Base-by-base conservation (phyloP, 2,329 filamentous ascomycete species). In the Fusarium temperatum region DNA sequence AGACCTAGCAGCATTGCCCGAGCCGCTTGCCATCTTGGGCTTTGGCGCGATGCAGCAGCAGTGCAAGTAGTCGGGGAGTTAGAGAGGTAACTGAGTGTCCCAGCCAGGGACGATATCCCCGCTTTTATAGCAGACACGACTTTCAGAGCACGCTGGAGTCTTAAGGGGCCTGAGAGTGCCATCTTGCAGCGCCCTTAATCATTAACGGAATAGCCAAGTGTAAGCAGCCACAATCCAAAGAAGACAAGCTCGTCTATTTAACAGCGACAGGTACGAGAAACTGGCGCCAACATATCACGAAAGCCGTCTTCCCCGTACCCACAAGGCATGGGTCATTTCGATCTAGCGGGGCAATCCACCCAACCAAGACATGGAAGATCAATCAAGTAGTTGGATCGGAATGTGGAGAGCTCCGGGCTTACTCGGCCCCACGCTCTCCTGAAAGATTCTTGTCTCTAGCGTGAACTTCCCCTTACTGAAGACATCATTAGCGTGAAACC, bases 171-270 rank as follows among this genome's bases (percentile, higher is more conserved):
- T 9, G 8, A 28, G 13, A 47, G 4, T 20, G 24, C 24, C 26
- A 28, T 47, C 24, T 28, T 13, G 13, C 15, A 44, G 42, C n/a
- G 0, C n/a, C 1, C 14, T 6, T 3, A 6, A 5, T 18, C 42
- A 12, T 0, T 3, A 20, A 3, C 0, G 24, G 17, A 47, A 10
- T 47, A 11, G 24, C 3, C 4, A 14, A 47, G 0, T 3, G 18
- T 47, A 20, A 22, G 44, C 44, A 47, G 44, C 24, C 44, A 47
- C 44, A 8, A 5, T 28, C 26, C 0, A 28, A 47, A 47, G 5
- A 0, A 47, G 44, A 8, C 24, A 47, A 47, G 44, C 20, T 11
- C 18, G 2, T 28, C 4, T 47, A 47, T 47, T 11, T 47, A 28
- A 22, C 9, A 47, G 18, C 1, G 28, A 8, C 24, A 14, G 6